Evolutionary conservation across 768 basidiomycete genomes (phyloP), one percentile per base, ranked within the genome.

Genomic region (Coprinopsis strossmayeri): DNA sequence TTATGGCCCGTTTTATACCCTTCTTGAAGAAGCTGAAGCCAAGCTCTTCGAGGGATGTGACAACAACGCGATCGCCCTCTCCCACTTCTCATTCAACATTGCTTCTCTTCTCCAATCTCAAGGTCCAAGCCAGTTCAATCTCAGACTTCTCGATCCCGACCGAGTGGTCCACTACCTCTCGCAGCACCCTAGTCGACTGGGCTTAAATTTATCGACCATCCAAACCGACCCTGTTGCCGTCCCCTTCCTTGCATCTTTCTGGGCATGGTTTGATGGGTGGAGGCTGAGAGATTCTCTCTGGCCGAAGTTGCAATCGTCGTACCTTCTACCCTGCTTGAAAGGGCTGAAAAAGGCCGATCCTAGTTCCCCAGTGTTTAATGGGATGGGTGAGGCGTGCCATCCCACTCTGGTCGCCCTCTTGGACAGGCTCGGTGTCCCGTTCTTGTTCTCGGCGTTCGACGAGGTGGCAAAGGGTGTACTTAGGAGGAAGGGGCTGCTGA

Each of bases 181-280:
- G 13, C 48, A 41, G 1, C 59, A 62, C 46, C 58, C 60, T 0
- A 55, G 51, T 10, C 61, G 54, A 7, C 48, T 65, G 2, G 58
- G 57, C 1, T 51, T 65, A 2, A 54, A 62, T 25, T 51, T 60
- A 13, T 59, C 60, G 1, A 47, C 51, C n/a, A 45, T 42, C 24
- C 49, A 47, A 24, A 49, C 51, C 4, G 53, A 60, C 30, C 50
- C 52, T 5, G 44, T 28, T 3, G 40, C 53, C 9, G 47, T 69
- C 15, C 35, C 48, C 3, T 74, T 71, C 70, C 47, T 75, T n/a
- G 56, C 61, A 1, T 42, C 46, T 1, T 77, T 76, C 50, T 78
- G 76, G 77, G 34, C 45, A 2, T 77, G 74, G 76, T 43, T 71
- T 38, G 55, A 51, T 3, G 49, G 32, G 0, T 72, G 63, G 59